These are phyloP conservation scores for Paramecium biaurelia DNA, from an alignment of 73 alveolate genomes.

Conservation along the genomic window DNA sequence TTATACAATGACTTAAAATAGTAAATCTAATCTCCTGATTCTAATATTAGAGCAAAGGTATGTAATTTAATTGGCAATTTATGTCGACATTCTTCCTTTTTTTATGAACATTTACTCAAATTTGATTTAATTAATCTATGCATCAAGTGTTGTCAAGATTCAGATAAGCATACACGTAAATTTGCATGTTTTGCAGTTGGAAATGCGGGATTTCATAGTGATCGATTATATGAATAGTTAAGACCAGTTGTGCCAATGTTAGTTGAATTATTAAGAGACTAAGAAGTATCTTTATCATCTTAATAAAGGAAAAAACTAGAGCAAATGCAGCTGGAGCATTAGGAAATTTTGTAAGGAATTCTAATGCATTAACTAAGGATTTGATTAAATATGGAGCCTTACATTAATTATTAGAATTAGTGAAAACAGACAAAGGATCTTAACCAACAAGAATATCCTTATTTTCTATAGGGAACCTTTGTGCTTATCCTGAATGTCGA, in stretches of 20 bases:
- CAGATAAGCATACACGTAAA: constrained; percentile 96
- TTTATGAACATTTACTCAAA: constrained; percentile 91
- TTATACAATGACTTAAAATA: constrained; percentile 85
- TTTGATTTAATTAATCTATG: constrained; percentile 92
- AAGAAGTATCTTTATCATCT: constrained; percentile 66
- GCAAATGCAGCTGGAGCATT: constrained; percentile 99
- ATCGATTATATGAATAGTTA: constrained; percentile 89
- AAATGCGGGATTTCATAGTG: constrained; percentile 98
- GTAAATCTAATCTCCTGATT: constrained; percentile 87
- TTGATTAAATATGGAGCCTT: constrained; percentile 93
- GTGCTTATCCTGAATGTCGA: constrained; percentile 91
- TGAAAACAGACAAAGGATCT: constrained; percentile 76
- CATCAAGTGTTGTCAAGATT: constrained; percentile 94
- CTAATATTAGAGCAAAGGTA: constrained; percentile 94
- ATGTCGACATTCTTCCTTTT: constrained; percentile 96
- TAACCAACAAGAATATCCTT: constrained; percentile 93
- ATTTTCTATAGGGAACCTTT: constrained; percentile 96
- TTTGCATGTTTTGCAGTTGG: constrained; percentile 99
- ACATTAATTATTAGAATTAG: constrained; percentile 85
- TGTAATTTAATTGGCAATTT: constrained; percentile 97
- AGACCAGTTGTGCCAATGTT: constrained; percentile 96
- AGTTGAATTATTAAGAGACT: constrained; percentile 93
- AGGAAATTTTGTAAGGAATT: constrained; percentile 97
- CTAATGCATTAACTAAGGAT: constrained; percentile 91
- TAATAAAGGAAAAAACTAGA: constrained; percentile 92